Conservation (phyloP, 2,329 filamentous ascomycete species). For the Furcasterigmium furcatum region DNA sequence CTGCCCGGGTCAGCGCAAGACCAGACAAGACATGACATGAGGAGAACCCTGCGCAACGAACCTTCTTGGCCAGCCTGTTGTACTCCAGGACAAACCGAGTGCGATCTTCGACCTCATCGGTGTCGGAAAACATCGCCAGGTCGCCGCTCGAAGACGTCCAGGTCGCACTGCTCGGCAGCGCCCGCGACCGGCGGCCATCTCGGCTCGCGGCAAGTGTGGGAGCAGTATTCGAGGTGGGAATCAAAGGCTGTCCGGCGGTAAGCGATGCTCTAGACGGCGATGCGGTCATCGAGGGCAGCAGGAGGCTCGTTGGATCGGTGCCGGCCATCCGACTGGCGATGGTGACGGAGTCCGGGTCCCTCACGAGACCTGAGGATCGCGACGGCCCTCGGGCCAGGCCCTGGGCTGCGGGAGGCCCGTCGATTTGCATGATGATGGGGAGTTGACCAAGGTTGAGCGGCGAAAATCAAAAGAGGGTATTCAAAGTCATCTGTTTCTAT, state of each 20-base stretch:
- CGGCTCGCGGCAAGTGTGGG: conserved; percentile 11
- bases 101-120: conserved; percentile 46
- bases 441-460: not conserved
- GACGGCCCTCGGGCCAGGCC: not conserved
- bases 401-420: conserved; percentile 5
- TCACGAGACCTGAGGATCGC: conserved; percentile 14
- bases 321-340: conserved; percentile 6
- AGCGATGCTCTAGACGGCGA: not conserved
- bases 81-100: conserved; percentile 52
- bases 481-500: not conserved
- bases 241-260: not conserved
- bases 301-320: conserved; percentile 10
- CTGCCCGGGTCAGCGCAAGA: conserved; percentile 28
- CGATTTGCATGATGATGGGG: conserved; percentile 23
- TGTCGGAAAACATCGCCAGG: conserved; percentile 40
- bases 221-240: conserved; percentile 11
- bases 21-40: not conserved
- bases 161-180: conserved; percentile 43
- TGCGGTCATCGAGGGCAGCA: not conserved
- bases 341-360: conserved; percentile 13
- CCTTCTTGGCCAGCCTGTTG: conserved; percentile 58
- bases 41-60: too few species aligned
- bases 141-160: conserved; percentile 57
- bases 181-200: conserved; percentile 12
- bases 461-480: not conserved